Conservation (phyloP, 2,329 filamentous ascomycete genomes). For the Aspergillus chevalieri region DNA sequence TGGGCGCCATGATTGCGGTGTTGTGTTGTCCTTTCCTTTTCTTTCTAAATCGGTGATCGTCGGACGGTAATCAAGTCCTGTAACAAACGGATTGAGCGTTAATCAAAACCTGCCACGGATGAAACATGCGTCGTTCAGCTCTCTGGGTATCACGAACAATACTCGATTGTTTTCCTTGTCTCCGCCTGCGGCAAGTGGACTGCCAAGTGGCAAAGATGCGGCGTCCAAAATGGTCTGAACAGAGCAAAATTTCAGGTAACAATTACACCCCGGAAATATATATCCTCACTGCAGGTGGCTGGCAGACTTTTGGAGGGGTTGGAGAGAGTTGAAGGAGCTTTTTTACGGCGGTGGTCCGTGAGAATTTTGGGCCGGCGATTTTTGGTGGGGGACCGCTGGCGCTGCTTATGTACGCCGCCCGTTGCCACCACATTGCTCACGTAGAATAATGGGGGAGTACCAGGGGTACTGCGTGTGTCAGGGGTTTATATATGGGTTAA, state of each 20-base stretch:
- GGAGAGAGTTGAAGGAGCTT: background rate
- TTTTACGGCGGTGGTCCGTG: constrained; percentile 5
- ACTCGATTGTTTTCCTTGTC: background rate
- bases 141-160: constrained; percentile 8
- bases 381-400: constrained; percentile 15
- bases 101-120: background rate
- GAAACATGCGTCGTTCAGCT: background rate
- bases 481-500: too few relatives aligned
- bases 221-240: background rate
- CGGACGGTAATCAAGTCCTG: background rate
- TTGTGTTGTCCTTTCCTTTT: background rate
- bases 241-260: background rate
- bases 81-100: background rate
- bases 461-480: background rate
- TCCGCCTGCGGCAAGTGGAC: background rate
- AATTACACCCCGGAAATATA: background rate
- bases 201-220: background rate
- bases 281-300: background rate
- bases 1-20: constrained; percentile 66
- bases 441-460: background rate
- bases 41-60: background rate
- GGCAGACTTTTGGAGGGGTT: background rate
- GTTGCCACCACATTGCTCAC: background rate
- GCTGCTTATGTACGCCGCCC: background rate
- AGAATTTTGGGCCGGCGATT: constrained; percentile 15